Conservation (phyloP, 1,284 basidiomycete genomes). For the Tilletiopsis washingtonensis region DNA sequence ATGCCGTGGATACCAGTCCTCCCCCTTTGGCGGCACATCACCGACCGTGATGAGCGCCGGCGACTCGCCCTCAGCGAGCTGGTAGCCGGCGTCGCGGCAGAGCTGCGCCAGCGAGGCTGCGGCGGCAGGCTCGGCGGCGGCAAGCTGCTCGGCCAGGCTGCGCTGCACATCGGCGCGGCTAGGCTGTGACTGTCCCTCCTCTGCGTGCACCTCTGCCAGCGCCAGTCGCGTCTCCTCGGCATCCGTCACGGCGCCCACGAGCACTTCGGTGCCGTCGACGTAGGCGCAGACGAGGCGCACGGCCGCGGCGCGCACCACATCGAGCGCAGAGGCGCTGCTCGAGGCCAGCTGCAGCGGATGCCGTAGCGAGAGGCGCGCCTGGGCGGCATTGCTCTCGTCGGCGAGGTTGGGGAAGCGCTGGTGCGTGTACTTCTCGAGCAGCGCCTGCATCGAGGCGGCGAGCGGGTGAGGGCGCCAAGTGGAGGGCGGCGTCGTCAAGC, state of each 20-base stretch:
- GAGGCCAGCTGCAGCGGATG: no score
- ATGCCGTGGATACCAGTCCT: background rate
- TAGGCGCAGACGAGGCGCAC: background rate
- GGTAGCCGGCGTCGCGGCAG: no score
- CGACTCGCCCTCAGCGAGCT: background rate
- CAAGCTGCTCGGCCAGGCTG: no score
- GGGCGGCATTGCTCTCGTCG: background rate
- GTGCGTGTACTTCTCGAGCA: background rate
- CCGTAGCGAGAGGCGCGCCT: background rate
- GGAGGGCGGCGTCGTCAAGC: no score
- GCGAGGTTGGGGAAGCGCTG: background rate
- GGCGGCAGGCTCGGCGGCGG: no score
- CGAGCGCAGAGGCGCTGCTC: background rate
- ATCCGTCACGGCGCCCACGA: background rate
- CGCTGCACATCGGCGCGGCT: no score
- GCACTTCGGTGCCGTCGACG: background rate
- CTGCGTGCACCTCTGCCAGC: no score
- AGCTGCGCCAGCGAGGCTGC: no score
- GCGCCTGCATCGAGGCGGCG: background rate
- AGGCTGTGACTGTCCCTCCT: no score
- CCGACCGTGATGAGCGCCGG: background rate
- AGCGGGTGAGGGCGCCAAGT: no score
- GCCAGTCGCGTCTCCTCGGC: no score
- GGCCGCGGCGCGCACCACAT: background rate
- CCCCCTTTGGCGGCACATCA: background rate